Evolutionary conservation across 345 rosid genomes (phyloP).

Genomic region (Cardiospermum halicacabum): DNA sequence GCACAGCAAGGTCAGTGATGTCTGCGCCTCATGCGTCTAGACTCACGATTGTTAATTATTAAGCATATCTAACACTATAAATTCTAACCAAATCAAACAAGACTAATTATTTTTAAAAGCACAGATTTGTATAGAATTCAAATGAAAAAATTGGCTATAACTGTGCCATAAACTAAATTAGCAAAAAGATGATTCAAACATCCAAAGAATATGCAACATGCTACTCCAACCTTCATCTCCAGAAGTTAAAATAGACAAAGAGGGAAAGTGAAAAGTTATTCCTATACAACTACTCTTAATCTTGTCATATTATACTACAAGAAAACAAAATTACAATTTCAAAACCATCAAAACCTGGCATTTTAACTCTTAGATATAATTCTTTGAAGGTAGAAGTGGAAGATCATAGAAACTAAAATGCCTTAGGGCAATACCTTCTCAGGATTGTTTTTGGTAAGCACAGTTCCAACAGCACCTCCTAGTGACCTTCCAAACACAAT

Average conservation of each 20-base stretch:
- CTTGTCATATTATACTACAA: neutral
- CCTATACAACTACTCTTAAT: neutral
- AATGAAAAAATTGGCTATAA: neutral
- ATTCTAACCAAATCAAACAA: neutral
- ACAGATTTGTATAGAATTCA: neutral
- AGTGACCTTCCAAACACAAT: conserved; percentile 96
- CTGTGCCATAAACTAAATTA: neutral
- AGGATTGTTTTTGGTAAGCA: conserved; percentile 83
- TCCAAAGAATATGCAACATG: neutral
- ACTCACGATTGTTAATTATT: neutral
- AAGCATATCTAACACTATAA: neutral
- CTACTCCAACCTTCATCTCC: neutral
- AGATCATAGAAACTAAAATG: neutral
- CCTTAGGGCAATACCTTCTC: conserved; percentile 54
- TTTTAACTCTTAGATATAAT: neutral
- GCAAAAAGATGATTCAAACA: neutral
- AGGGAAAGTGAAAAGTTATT: neutral
- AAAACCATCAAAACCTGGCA: too few species aligned
- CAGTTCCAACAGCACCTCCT: conserved; percentile 97
- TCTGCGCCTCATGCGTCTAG: neutral
- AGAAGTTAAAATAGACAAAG: neutral
- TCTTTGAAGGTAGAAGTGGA: neutral
- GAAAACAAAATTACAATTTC: too few species aligned
- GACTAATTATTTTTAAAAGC: neutral
- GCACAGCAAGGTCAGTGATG: too few species aligned